A percentile compares a stretch with the other conserved stretches of the same genome.
Evolutionary conservation across 2,329 filamentous ascomycete genomes (phyloP).

Genomic region (Aspergillus sp.): DNA sequence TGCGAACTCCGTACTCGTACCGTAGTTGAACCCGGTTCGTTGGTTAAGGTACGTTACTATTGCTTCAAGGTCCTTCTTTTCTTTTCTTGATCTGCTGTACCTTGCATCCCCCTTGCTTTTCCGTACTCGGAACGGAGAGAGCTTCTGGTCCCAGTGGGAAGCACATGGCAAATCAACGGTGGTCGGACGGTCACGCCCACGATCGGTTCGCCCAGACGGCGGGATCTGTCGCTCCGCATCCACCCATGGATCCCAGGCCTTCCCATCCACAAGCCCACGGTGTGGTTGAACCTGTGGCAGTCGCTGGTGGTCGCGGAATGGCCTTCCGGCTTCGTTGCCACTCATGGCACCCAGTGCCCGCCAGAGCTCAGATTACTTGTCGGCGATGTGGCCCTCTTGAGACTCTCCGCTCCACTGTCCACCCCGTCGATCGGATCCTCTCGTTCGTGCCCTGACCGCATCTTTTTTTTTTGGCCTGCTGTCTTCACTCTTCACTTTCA

Average conservation of each 20-base stretch:
- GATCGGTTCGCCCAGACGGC: conserved; percentile 6
- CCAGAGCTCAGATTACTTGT: conserved; percentile 4
- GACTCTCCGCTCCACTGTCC: conserved; percentile 4
- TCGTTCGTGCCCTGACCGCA: conserved; percentile 9
- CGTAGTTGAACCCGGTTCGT: neutral
- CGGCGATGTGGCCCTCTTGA: neutral
- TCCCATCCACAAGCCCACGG: neutral
- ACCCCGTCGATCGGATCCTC: neutral
- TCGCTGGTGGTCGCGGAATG: neutral
- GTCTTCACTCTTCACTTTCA: neutral
- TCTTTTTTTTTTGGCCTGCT: neutral
- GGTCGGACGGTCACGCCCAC: conserved; percentile 18
- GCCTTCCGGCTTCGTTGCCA: neutral
- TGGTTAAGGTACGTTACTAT: neutral
- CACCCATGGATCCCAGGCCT: neutral
- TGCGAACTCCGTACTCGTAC: too few relatives aligned
- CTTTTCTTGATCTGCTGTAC: neutral
- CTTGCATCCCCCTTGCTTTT: neutral
- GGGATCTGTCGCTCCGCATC: neutral
- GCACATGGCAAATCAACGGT: conserved; percentile 21
- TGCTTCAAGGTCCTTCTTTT: neutral
- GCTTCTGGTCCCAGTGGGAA: neutral
- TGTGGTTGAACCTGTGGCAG: too few relatives aligned
- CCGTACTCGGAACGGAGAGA: neutral
- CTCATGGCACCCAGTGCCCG: neutral